Conservation (phyloP, 2,329 filamentous ascomycete species). For the Cladosporium oxysporum region DNA sequence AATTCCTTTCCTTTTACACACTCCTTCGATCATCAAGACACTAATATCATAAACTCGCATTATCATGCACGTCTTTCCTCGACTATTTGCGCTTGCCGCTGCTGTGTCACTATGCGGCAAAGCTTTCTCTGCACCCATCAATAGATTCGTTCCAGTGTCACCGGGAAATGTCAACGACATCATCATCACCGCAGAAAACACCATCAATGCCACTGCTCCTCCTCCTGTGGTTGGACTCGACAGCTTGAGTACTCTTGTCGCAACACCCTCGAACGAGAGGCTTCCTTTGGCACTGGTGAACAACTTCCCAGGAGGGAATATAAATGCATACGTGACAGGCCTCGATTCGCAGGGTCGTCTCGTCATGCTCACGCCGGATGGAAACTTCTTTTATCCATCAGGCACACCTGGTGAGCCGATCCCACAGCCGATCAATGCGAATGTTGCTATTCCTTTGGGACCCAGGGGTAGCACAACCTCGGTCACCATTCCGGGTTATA, state of each 20-base stretch:
- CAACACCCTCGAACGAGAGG: constrained; percentile 14
- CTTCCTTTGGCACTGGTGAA: constrained; percentile 44
- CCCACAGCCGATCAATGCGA: constrained; percentile 42
- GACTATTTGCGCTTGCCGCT: neutral
- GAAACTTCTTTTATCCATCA: constrained; percentile 47
- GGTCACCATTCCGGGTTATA: constrained; percentile 45
- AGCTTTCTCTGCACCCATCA: constrained; percentile 25
- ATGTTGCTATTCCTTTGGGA: constrained; percentile 47
- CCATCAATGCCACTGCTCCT: constrained; percentile 29
- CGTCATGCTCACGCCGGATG: constrained; percentile 48
- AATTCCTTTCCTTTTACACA: neutral
- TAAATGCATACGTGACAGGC: constrained; percentile 52
- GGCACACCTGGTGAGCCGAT: constrained; percentile 32
- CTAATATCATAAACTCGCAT: neutral
- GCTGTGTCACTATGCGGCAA: constrained; percentile 15
- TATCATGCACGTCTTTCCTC: neutral
- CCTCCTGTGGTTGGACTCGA: constrained; percentile 5
- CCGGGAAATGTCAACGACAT: constrained; percentile 29
- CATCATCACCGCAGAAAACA: constrained; percentile 30
- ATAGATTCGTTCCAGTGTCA: constrained; percentile 20
- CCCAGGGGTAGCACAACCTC: constrained; percentile 40
- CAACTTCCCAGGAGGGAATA: constrained; percentile 41
- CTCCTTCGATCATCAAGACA: neutral
- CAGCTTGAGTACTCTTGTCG: neutral
- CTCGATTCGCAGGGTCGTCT: constrained; percentile 44